phyloP scores from a whole-genome alignment of 2,329 filamentous ascomycete species.

The Alternaria tenuissima region DNA sequence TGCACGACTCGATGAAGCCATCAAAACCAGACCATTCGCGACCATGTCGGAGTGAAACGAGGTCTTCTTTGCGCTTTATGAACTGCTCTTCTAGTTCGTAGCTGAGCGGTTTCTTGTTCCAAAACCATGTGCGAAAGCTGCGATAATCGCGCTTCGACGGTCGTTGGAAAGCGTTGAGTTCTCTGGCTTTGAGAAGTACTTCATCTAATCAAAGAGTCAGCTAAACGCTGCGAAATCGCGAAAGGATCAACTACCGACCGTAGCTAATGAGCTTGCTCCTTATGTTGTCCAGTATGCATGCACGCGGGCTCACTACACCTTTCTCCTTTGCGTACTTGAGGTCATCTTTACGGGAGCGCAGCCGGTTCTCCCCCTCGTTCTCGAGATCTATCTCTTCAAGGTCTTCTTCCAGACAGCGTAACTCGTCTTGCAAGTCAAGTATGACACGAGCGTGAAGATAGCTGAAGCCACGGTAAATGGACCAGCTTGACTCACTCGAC shows the following conservation, averaged over 20 bases:
- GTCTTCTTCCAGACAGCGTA: conserved; percentile 40
- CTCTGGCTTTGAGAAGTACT: conserved; percentile 43
- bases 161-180: conserved; percentile 43
- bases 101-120: conserved; percentile 34
- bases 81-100: conserved; percentile 31
- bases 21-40: conserved; percentile 51
- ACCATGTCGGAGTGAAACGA: conserved; percentile 44
- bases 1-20: conserved; percentile 39
- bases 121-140: conserved; percentile 44
- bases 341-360: conserved; percentile 22
- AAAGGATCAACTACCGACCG: conserved; percentile 7
- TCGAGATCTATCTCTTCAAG: conserved; percentile 23
- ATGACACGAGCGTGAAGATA: conserved; percentile 52
- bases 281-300: conserved; percentile 16
- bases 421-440: conserved; percentile 45
- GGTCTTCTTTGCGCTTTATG: conserved; percentile 47
- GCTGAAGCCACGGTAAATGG: conserved; percentile 50
- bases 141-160: conserved; percentile 46
- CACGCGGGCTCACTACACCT: conserved; percentile 15
- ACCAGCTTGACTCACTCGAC: conserved; percentile 49
- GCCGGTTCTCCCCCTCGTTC: conserved; percentile 9
- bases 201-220: conserved; percentile 25
- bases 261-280: conserved; percentile 27
- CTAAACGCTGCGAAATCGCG: no score
- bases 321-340: conserved; percentile 11